Evolutionary conservation across 2,329 filamentous ascomycete species (phyloP).

Genomic region (Aspergillus jensenii): DNA sequence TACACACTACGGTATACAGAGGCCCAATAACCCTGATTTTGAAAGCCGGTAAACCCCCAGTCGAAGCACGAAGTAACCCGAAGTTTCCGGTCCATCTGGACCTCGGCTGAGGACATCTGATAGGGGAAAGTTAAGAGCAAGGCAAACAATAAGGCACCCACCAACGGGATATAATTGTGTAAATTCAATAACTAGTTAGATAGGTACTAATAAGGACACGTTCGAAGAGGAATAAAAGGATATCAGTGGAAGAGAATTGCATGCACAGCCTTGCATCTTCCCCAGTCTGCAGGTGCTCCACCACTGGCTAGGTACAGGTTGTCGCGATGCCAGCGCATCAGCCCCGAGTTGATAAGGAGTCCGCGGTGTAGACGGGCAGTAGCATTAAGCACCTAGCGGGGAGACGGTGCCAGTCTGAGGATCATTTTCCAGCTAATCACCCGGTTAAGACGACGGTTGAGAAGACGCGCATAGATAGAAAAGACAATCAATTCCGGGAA

Average conservation of each 20-base stretch:
- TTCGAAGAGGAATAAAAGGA: neutral
- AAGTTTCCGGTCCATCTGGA: too few relatives aligned
- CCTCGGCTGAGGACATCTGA: neutral
- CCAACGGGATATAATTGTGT: too few relatives aligned
- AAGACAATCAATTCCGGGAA: slow-evolving; percentile 3
- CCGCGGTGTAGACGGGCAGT: neutral
- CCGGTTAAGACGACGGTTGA: neutral
- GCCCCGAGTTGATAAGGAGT: neutral
- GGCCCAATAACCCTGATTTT: too few relatives aligned
- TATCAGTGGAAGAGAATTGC: neutral
- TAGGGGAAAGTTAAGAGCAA: slow-evolving; percentile 7
- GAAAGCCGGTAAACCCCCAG: too few relatives aligned
- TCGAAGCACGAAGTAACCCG: too few relatives aligned
- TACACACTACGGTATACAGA: too few relatives aligned
- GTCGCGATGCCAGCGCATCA: neutral
- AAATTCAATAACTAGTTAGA: neutral
- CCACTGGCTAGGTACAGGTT: neutral
- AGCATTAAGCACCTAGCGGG: too few relatives aligned
- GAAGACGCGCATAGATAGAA: neutral
- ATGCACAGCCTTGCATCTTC: neutral
- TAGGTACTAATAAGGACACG: neutral
- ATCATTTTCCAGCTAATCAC: too few relatives aligned
- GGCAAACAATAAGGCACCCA: too few relatives aligned
- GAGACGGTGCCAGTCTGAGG: too few relatives aligned
- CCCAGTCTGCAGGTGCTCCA: neutral